These are phyloP conservation scores for Globisporangium parvum DNA, from an alignment of 352 stramenopile species.

Conservation along the genomic window DNA sequence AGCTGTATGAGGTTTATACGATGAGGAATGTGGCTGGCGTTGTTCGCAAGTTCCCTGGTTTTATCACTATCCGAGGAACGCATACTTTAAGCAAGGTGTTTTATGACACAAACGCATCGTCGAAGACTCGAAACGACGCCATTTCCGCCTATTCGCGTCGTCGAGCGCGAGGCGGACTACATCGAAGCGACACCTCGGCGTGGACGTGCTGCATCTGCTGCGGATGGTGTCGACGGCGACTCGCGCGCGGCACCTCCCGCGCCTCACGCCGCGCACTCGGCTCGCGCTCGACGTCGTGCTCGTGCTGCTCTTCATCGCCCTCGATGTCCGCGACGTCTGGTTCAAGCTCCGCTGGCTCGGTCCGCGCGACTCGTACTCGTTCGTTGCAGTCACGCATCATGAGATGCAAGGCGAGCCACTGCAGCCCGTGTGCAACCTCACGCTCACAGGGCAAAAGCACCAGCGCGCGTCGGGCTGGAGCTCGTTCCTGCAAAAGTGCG, in stretches of 20 bases:
- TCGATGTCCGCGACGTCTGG: slow-evolving; percentile 50
- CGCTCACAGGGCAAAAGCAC: slow-evolving; percentile 14
- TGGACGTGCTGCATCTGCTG: too few species aligned
- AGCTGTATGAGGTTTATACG: too few species aligned
- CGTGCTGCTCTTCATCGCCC: slow-evolving; percentile 21
- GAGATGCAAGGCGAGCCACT: neutral
- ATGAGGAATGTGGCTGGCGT: too few species aligned
- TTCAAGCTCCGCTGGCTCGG: slow-evolving; percentile 57
- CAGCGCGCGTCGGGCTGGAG: slow-evolving; percentile 30
- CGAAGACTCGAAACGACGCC: too few species aligned
- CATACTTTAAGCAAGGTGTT: too few species aligned
- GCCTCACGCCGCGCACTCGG: neutral
- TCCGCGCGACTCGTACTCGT: slow-evolving; percentile 27
- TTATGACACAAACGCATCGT: too few species aligned
- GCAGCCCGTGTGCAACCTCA: slow-evolving; percentile 1
- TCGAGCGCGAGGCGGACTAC: too few species aligned
- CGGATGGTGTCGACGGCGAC: neutral
- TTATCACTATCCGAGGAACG: too few species aligned
- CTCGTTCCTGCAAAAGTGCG: slow-evolving; percentile 44
- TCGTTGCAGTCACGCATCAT: slow-evolving; percentile 21
- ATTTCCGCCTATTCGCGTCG: too few species aligned
- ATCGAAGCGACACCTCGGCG: too few species aligned
- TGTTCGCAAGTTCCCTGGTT: too few species aligned
- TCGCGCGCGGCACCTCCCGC: too few species aligned
- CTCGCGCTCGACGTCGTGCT: slow-evolving; percentile 26